phyloP scores from a whole-genome alignment of 106 monocot genomes.

The Acorus gramineus region DNA sequence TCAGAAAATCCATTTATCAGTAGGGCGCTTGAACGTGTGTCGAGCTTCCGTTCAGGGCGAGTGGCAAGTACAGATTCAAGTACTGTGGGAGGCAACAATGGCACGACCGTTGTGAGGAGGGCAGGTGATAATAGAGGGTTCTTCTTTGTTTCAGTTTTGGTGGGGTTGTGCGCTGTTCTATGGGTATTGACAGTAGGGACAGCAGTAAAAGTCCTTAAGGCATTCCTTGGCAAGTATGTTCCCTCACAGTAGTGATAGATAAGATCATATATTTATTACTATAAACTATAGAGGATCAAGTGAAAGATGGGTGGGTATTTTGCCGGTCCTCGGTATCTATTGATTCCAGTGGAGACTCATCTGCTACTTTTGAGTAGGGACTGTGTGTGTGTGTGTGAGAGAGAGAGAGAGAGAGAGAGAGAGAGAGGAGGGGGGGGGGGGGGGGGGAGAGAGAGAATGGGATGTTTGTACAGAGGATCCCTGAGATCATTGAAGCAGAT shows the following conservation, averaged over 20 bases:
- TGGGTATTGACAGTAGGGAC: slow-evolving; percentile 57
- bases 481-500: too few relatives aligned
- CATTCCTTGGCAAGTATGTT: slow-evolving; percentile 35
- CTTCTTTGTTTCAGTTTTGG: slow-evolving; percentile 67
- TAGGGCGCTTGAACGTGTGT: slow-evolving; percentile 57
- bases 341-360: too few relatives aligned
- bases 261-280: too few relatives aligned
- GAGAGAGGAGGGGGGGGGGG: too few relatives aligned
- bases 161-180: slow-evolving; percentile 47
- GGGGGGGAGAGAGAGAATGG: too few relatives aligned
- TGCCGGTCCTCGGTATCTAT: too few relatives aligned
- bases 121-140: slow-evolving; percentile 23
- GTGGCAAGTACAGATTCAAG: background rate
- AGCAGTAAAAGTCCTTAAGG: slow-evolving; percentile 33
- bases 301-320: too few relatives aligned
- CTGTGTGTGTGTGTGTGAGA: too few relatives aligned
- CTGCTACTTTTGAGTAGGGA: too few relatives aligned
- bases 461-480: too few relatives aligned
- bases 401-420: too few relatives aligned
- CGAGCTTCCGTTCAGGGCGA: slow-evolving; percentile 51
- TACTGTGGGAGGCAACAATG: background rate
- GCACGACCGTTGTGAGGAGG: slow-evolving; percentile 2
- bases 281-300: too few relatives aligned
- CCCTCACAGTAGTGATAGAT: slow-evolving; percentile 1
- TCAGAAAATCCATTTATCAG: slow-evolving; percentile 49